These are phyloP conservation scores for Rheum nobile DNA, from an alignment of 148 eudicot genomes.

Conservation along the genomic window DNA sequence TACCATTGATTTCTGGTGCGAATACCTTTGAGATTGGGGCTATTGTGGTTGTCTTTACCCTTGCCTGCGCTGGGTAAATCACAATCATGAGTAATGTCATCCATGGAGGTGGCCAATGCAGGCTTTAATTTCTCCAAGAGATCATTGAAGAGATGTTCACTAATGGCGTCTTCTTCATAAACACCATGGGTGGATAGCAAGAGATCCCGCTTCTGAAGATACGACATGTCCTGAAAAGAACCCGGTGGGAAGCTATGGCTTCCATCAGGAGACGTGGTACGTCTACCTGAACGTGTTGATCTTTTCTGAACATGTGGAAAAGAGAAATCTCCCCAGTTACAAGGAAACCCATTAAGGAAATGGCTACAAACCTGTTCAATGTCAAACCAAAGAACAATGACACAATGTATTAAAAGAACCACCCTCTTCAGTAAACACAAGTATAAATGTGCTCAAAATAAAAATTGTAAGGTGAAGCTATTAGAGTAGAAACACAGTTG, in stretches of 20 bases:
- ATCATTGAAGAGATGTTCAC: background rate
- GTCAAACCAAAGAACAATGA: background rate
- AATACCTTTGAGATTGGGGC: background rate
- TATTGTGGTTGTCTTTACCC: background rate
- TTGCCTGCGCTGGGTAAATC: background rate
- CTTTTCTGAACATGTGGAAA: background rate
- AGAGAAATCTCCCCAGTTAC: background rate
- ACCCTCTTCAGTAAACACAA: background rate
- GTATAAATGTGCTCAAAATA: no score
- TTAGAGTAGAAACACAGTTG: no score
- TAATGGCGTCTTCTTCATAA: background rate
- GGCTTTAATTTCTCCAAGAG: background rate
- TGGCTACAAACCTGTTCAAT: conserved; percentile 5
- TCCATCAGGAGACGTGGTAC: background rate
- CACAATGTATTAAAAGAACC: background rate
- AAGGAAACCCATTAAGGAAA: conserved; percentile 5
- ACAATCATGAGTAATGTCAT: background rate
- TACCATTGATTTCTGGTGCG: background rate
- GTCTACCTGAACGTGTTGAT: background rate
- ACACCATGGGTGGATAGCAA: background rate
- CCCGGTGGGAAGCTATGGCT: background rate
- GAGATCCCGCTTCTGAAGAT: background rate
- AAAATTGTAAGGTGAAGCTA: background rate
- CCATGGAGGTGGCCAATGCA: background rate
- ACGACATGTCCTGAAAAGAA: background rate